These are phyloP conservation scores for Akebia trifoliata DNA, from an alignment of 164 flowering plant genomes.

Conservation along the genomic window DNA sequence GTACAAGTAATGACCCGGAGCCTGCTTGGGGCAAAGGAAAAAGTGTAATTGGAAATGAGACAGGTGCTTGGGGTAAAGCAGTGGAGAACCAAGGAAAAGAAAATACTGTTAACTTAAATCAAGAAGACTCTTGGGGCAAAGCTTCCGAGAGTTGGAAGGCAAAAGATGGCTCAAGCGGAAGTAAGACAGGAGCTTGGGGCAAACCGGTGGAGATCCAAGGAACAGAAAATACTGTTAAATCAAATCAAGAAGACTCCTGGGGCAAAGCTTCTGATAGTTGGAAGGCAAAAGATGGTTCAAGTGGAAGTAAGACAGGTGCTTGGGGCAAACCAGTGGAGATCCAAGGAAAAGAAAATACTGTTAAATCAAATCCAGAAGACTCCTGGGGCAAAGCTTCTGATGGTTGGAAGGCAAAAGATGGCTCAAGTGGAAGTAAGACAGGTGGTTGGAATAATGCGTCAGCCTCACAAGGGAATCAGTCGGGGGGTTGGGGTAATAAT, in stretches of 20 bases:
- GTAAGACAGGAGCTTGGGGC: constrained; percentile 14
- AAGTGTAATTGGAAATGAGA: constrained; percentile 12
- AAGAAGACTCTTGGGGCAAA: constrained; percentile 31
- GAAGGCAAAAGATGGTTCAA: not conserved
- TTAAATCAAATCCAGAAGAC: constrained; percentile 12
- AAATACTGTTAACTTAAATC: constrained; percentile 7
- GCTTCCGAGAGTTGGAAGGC: constrained; percentile 21
- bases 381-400: constrained; percentile 34
- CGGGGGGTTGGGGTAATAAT: constrained; percentile 26
- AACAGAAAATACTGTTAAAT: not conserved
- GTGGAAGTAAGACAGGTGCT: not conserved
- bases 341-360: constrained; percentile 5
- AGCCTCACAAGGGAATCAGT: not conserved
- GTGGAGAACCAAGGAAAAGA: constrained; percentile 7
- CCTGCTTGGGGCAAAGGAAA: constrained; percentile 27
- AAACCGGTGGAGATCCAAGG: not conserved
- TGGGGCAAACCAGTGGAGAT: constrained; percentile 23
- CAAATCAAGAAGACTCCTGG: not conserved
- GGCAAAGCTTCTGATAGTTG: constrained; percentile 2
- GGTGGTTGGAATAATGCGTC: not conserved
- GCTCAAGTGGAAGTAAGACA: constrained; percentile 14
- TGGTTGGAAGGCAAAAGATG: constrained; percentile 17
- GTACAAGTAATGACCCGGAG: not conserved
- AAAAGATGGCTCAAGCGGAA: constrained; percentile 19
- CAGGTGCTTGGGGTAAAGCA: constrained; percentile 22